Percentiles rank a stretch among this genome's conserved stretches.
Evolutionary conservation across 495 filamentous ascomycete species (phyloP).

Genomic region (Bacidia gigantensis): DNA sequence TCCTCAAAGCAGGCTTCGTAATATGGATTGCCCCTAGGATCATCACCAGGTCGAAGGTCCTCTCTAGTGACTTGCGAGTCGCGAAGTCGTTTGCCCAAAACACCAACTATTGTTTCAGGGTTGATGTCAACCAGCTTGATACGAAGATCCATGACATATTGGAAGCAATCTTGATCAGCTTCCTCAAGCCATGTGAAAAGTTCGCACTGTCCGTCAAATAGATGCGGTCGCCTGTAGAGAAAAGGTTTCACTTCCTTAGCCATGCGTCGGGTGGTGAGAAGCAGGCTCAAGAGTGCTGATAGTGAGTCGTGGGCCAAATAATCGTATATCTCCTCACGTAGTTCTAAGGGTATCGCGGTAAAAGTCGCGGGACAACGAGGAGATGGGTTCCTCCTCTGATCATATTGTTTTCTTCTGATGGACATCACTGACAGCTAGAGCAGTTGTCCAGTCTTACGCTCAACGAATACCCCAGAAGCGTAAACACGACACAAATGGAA

Average conservation of each 20-base stretch:
- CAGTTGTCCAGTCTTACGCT: background rate
- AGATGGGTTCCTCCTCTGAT: background rate
- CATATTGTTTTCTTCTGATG: background rate
- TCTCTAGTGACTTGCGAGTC: slow-evolving; percentile 10
- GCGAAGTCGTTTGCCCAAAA: slow-evolving; percentile 14
- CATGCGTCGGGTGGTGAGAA: slow-evolving; percentile 13
- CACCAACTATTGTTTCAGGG: slow-evolving; percentile 15
- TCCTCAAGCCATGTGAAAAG: slow-evolving; percentile 15
- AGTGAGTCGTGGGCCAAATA: slow-evolving; percentile 7
- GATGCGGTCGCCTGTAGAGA: slow-evolving; percentile 12
- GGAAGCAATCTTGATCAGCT: slow-evolving; percentile 13
- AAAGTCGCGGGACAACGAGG: slow-evolving; percentile 1
- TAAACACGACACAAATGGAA: background rate
- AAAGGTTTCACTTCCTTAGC: slow-evolving; percentile 17
- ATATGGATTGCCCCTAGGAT: slow-evolving; percentile 15
- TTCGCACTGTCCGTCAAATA: slow-evolving; percentile 18
- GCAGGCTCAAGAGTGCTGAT: slow-evolving; percentile 11
- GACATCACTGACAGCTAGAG: background rate
- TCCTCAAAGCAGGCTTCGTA: slow-evolving; percentile 17
- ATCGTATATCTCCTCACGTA: slow-evolving; percentile 15
- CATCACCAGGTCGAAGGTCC: slow-evolving; percentile 1
- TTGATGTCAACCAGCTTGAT: slow-evolving; percentile 19
- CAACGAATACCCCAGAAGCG: background rate
- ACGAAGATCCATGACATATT: slow-evolving; percentile 9
- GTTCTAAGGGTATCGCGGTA: slow-evolving; percentile 10